Evolutionary conservation across 176 grass and related monocot species (phyloP).

Genomic region (Saccharum spontaneum): DNA sequence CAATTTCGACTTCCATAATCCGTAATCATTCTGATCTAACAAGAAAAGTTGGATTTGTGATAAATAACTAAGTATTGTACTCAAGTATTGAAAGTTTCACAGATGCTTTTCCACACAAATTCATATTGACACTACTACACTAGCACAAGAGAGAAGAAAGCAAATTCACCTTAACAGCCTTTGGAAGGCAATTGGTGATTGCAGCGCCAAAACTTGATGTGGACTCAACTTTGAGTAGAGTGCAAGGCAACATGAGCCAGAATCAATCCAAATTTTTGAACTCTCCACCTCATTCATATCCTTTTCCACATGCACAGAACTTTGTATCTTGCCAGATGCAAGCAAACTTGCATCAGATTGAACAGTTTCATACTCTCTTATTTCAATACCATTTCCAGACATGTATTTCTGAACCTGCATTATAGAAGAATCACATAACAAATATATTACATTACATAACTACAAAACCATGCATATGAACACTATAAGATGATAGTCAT

Average conservation of each 20-base stretch:
- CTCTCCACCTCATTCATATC: slow-evolving; percentile 23
- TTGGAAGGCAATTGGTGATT: slow-evolving; percentile 96
- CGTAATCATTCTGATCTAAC: neutral
- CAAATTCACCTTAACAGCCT: slow-evolving; percentile 81
- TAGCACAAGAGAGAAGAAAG: slow-evolving; percentile 5
- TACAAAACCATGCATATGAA: neutral
- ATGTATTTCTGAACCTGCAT: slow-evolving; percentile 66
- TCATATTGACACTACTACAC: neutral
- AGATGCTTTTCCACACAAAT: neutral
- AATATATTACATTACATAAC: slow-evolving; percentile 6
- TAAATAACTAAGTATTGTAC: neutral
- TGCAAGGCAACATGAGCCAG: slow-evolving; percentile 79
- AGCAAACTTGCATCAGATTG: slow-evolving; percentile 73
- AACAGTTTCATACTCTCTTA: slow-evolving; percentile 73
- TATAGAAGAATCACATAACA: slow-evolving; percentile 3
- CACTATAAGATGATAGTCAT: neutral
- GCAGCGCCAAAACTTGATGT: slow-evolving; percentile 65
- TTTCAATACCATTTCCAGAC: slow-evolving; percentile 77
- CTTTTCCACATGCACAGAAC: slow-evolving; percentile 33
- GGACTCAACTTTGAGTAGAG: slow-evolving; percentile 62
- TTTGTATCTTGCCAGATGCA: slow-evolving; percentile 65
- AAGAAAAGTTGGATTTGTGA: neutral
- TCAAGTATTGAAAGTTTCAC: neutral
- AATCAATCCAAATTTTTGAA: slow-evolving; percentile 83
- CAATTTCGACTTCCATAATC: neutral